These are phyloP conservation scores for Irineochytrium annulatum DNA, from an alignment of 192 early-diverging fungal genomes.

Conservation along the genomic window DNA sequence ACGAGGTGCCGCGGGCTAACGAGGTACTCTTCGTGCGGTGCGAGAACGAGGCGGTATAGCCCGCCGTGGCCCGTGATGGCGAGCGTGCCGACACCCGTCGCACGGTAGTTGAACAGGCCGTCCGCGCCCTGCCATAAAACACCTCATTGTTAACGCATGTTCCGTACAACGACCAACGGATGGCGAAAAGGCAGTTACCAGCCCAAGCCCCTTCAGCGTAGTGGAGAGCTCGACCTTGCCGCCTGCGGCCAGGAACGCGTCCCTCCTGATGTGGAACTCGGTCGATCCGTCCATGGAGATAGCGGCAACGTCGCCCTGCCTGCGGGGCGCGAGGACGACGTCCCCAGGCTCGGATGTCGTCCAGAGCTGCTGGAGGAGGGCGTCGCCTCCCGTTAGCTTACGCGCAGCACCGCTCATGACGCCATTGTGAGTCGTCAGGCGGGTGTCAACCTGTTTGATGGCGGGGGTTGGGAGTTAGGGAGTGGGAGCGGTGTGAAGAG, in stretches of 20 bases:
- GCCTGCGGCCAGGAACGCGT: neutral
- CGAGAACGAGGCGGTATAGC: conserved; percentile 62
- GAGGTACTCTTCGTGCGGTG: conserved; percentile 65
- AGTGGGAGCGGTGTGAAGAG: too few relatives aligned
- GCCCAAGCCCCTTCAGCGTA: neutral
- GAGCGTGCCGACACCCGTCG: conserved; percentile 62
- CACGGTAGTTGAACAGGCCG: conserved; percentile 57
- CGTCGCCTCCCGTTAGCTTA: neutral
- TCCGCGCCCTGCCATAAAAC: conserved; percentile 44
- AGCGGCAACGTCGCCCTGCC: conserved; percentile 60
- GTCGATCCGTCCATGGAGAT: conserved; percentile 52
- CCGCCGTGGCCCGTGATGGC: conserved; percentile 65
- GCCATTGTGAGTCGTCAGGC: conserved; percentile 10
- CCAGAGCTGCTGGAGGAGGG: conserved; percentile 41
- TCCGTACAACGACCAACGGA: too few relatives aligned
- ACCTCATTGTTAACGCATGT: too few relatives aligned
- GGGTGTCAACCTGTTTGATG: conserved; percentile 3
- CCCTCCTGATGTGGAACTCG: neutral
- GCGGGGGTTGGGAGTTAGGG: too few relatives aligned
- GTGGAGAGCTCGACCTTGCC: neutral
- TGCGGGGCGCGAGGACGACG: conserved; percentile 59
- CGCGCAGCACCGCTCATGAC: neutral
- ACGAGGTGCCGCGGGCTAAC: conserved; percentile 58
- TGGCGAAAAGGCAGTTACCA: too few relatives aligned
- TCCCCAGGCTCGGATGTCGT: conserved; percentile 56